Evolutionary conservation across 176 grass and related monocot species (phyloP), one percentile per base, ranked within the genome.

Genomic region (Ensete ventricosum): DNA sequence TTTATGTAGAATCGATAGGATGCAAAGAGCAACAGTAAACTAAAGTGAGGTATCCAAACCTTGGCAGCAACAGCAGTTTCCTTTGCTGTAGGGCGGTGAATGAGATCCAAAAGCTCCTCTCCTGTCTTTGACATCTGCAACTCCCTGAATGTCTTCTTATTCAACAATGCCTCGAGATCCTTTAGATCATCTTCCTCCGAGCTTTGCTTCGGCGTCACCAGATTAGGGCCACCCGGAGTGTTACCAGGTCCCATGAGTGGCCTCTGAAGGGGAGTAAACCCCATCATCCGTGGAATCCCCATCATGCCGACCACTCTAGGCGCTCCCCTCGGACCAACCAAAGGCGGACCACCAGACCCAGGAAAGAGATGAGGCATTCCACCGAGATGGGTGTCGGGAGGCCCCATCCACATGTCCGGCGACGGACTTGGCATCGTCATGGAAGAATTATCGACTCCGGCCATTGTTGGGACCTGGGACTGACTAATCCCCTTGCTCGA

Each of bases 51-150:
- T 55, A 22, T 64, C 19, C 84, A 82, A 87, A 93, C 95, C 90
- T 98, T 98, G 55, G 95, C 95, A 76, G 95, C 95, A 6, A 98
- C 95, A 60, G 95, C 95, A 0, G 90, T 98, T 78, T 98, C 95
- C 80, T 68, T 98, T 34, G 95, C 95, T 0, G 95, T 98, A 50
- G 95, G 95, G 10, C 95, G 74, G 82, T 98, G 95, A 80, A 98
- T 98, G 52, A 98, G 90, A 88, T 98, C 95, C 78, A 98, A 82
- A 80, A 98, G 88, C 76, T 98, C 95, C 84, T 98, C 95, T 67
- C 95, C 95, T 14, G 95, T 98, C 85, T 94, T 98, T 0, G 84
- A 87, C 74, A 93, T 88, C 82, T 93, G 90, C 80, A 87, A 89
- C 84, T 98, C 95, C 79, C 53, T 98, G 64, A 92, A 98, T 22